Base-by-base conservation (phyloP, 306 rosid genomes). In the Cicer pinnatifidum region DNA sequence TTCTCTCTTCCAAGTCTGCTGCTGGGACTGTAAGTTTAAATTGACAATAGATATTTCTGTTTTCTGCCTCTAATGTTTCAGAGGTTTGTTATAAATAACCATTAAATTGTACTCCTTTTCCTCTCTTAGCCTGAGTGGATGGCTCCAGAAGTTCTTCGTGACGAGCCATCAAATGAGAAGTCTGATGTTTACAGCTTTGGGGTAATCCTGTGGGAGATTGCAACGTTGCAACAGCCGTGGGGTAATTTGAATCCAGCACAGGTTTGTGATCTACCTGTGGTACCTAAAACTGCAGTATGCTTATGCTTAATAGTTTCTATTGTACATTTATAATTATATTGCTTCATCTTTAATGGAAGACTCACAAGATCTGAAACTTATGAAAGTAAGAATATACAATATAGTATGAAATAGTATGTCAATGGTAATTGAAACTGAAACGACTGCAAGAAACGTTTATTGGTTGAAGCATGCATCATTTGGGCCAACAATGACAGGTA, bases 141-240 rank as follows among this genome's bases (percentile, higher is more conserved):
- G 99, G 99, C 99, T 65, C 99, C 97, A n/a, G 99, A 95, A 86
- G 99, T 95, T 82, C 97, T 95, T 69, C 96, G 99, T 41, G 97
- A 95, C 52, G 99, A 91, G 77, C 99, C 91, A 8, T 91, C 99
- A 79, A 90, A 95, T 84, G 99, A 95, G 83, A 95, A 91, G 79
- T 91, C 97, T 28, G 99, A 95, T 82, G 82, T 95, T 78, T 95
- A 95, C 85, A 95, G 99, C 83, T 95, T 90, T 80, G 99, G 97
- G 67, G 85, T 95, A 67, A 95, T 95, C 78, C 83, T 95, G 84
- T 95, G 99, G 99, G 99, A 95, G 85, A 75, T 91, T 59, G 87
- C 92, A 56, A 87, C 99, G 9, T 56, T 90, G 89, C 99, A 90
- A 85, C 96, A 87, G 78, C 99, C 99, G 33, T 95, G 99, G 99